Evolutionary conservation across 129 eudicot species (phyloP).

Genomic region (Apium graveolens): DNA sequence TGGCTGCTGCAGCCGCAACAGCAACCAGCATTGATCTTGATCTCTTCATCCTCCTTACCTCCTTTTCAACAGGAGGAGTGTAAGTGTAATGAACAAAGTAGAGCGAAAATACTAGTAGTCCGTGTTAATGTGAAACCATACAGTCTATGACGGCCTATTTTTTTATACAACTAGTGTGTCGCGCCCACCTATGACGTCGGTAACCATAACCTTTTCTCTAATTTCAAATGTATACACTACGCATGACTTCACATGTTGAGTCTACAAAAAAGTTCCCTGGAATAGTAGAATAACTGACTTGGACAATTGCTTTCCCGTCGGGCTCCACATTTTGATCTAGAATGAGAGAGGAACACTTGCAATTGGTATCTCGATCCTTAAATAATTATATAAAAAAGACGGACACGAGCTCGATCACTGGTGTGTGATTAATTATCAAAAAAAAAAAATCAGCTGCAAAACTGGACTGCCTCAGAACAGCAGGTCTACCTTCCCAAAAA

Average conservation of each 20-base stretch:
- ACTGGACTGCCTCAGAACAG: not conserved
- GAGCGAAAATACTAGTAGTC: too few relatives aligned
- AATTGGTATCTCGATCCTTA: too few relatives aligned
- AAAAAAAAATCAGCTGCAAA: not conserved
- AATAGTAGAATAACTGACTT: not conserved
- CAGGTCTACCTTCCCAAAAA: not conserved
- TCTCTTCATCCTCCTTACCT: not conserved
- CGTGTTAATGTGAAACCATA: not conserved
- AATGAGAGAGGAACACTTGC: too few relatives aligned
- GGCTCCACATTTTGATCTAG: not conserved
- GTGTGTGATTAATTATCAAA: too few relatives aligned
- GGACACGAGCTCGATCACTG: too few relatives aligned
- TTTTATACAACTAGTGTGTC: not conserved
- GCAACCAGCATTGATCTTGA: not conserved
- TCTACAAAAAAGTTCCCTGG: not conserved
- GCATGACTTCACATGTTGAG: not conserved
- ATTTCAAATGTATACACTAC: not conserved
- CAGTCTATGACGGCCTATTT: not conserved
- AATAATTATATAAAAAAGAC: too few relatives aligned
- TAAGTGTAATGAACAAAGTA: not conserved
- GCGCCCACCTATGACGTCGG: not conserved
- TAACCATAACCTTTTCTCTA: not conserved
- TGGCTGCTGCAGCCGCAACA: not conserved
- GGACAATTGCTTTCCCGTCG: not conserved
- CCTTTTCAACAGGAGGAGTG: not conserved